Base-by-base conservation (phyloP, 352 stramenopile species). In the Thalassiosira exigua region DNA sequence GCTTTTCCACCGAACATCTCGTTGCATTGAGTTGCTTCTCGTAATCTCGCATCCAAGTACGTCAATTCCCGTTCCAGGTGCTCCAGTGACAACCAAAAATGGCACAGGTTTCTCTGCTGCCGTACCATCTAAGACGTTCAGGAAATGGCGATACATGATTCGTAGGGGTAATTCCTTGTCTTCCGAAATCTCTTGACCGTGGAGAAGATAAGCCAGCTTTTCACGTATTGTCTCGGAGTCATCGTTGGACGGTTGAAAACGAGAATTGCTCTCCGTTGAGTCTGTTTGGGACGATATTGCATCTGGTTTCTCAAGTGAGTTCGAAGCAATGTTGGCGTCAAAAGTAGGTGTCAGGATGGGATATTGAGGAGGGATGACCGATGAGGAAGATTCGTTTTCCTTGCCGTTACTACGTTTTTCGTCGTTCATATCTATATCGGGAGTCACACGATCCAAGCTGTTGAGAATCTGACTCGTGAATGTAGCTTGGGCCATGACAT, bases 401-500 rank as follows among this genome's bases (percentile, higher is more conserved):
- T n/a, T n/a, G n/a, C n/a, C n/a, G n/a, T n/a, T n/a, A n/a, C n/a
- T n/a, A n/a, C n/a, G n/a, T n/a, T n/a, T n/a, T n/a, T n/a, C n/a
- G n/a, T n/a, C n/a, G n/a, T n/a, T n/a, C n/a, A n/a, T n/a, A n/a
- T n/a, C n/a, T n/a, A n/a, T 48, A n/a, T 11, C n/a, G 11, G 11
- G 11, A 11, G n/a, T 48, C n/a, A n/a, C 39, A 11, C 39, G 46
- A 21, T 78, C n/a, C 1, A 78, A 36, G 33, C 65, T 36, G 30
- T 71, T 71, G 3, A 71, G 3, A 24, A 79, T 19, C 19, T 48
- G n/a, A 36, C 50, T 36, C 14, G 58, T 69, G n/a, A 65, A 79
- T 11, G 48, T 24, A 21, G 52, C 52, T 51, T 65, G 64, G 30
- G 57, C 32, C 69, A 79, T 79, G 24, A 79, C 71, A 44, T 61